Evolutionary conservation across 805 yeast genomes (phyloP).

Genomic region (Metschnikowia borealis): DNA sequence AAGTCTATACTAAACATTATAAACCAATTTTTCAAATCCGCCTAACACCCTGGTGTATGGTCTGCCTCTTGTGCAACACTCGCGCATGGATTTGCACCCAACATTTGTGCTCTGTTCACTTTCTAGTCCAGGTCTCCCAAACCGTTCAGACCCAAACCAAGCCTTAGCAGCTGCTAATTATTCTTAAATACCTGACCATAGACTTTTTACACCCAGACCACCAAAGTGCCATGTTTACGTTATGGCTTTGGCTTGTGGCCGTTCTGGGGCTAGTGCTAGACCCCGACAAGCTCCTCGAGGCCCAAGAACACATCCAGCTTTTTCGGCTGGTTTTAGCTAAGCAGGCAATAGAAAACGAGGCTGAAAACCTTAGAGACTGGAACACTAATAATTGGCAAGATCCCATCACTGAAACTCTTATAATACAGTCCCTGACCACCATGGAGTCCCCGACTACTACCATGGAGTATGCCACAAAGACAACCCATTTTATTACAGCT

Average conservation of each 20-base stretch:
- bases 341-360: no score
- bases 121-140: conserved; percentile 1
- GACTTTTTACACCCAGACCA: not conserved
- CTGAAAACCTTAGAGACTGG: not conserved
- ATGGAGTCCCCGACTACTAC: not conserved
- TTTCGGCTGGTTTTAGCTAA: conserved; percentile 1
- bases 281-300: not conserved
- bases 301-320: not conserved
- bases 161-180: no score
- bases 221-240: not conserved
- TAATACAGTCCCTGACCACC: not conserved
- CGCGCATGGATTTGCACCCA: conserved; percentile 1
- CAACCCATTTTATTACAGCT: not conserved
- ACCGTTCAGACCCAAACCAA: not conserved
- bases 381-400: not conserved
- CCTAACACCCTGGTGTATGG: not conserved
- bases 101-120: not conserved
- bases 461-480: not conserved
- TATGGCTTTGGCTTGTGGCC: conserved; percentile 1
- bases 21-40: no score
- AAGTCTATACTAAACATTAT: no score
- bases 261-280: conserved; percentile 4
- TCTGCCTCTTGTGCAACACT: not conserved
- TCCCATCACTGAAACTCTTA: not conserved
- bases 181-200: not conserved